Conservation (phyloP, 1,284 basidiomycete genomes). For the Coniferiporia sulphurascens region DNA sequence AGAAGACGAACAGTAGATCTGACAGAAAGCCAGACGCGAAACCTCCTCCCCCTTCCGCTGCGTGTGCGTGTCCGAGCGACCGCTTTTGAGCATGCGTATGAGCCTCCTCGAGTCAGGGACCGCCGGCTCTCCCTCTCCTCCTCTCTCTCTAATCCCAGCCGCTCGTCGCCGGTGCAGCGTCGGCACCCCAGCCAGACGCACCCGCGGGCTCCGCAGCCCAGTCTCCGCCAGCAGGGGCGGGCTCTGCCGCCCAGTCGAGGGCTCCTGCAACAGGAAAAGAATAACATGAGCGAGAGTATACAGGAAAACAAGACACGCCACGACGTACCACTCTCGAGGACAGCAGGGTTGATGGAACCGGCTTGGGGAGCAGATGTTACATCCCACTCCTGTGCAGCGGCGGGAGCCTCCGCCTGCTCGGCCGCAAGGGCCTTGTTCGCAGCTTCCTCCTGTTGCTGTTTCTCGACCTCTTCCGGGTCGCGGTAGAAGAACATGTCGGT, state of each 20-base stretch:
- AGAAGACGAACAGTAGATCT: not conserved
- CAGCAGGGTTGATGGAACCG: conserved; percentile 74
- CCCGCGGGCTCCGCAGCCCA: conserved; percentile 79
- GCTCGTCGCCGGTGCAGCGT: conserved; percentile 34
- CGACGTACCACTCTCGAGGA: conserved; percentile 59
- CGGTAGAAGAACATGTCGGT: conserved; percentile 99
- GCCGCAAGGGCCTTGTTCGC: conserved; percentile 70
- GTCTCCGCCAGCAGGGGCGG: conserved; percentile 51
- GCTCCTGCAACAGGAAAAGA: conserved; percentile 42
- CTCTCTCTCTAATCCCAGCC: conserved; percentile 9
- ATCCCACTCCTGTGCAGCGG: conserved; percentile 71
- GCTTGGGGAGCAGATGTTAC: conserved; percentile 60
- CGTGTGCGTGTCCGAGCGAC: not conserved
- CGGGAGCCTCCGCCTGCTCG: conserved; percentile 43
- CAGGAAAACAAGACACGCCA: not conserved
- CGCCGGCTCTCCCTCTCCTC: not conserved
- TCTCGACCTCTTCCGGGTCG: conserved; percentile 98
- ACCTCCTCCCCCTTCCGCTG: not conserved
- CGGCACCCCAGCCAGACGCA: conserved; percentile 53
- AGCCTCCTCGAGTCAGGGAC: not conserved
- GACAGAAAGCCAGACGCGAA: not conserved
- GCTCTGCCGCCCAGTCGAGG: conserved; percentile 83
- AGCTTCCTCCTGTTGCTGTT: conserved; percentile 90
- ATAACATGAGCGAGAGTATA: not conserved
- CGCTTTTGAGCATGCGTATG: not conserved